phyloP scores from a whole-genome alignment of 805 yeast species.

The Teunomyces panamensis region DNA sequence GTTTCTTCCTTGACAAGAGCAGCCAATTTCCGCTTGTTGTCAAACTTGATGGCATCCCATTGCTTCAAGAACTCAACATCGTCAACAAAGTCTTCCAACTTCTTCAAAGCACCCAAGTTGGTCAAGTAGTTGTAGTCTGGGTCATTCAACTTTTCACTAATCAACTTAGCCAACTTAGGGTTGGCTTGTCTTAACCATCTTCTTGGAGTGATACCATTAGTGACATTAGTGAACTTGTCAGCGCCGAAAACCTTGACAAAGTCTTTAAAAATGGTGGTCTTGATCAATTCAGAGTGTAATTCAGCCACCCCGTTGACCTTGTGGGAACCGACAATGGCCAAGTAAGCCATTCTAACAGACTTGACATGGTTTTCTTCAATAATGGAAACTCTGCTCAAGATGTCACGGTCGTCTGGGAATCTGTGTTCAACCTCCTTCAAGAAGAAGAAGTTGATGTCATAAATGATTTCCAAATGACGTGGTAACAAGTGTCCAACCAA shows the following conservation, averaged over 20 bases:
- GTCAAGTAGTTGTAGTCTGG: constrained; percentile 62
- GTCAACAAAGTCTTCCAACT: constrained; percentile 61
- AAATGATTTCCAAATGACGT: constrained; percentile 86
- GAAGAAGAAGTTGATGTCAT: constrained; percentile 78
- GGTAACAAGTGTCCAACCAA: constrained; percentile 77
- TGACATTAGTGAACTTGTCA: constrained; percentile 85
- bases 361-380: constrained; percentile 81
- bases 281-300: constrained; percentile 85
- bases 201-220: constrained; percentile 95
- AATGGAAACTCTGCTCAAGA: constrained; percentile 71
- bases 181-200: constrained; percentile 95
- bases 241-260: constrained; percentile 80
- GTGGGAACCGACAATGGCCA: constrained; percentile 91
- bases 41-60: constrained; percentile 71
- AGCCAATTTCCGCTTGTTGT: constrained; percentile 69
- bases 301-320: constrained; percentile 96
- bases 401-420: constrained; percentile 72
- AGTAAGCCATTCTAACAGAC: constrained; percentile 86
- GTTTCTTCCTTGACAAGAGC: constrained; percentile 61
- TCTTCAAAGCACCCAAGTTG: constrained; percentile 64
- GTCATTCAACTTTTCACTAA: constrained; percentile 67
- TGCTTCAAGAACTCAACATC: constrained; percentile 62
- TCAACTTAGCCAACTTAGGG: constrained; percentile 73
- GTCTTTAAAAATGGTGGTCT: constrained; percentile 85
- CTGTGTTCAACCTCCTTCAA: constrained; percentile 68